phyloP scores from a whole-genome alignment of 768 basidiomycete species.

The Amanita rubescens region DNA sequence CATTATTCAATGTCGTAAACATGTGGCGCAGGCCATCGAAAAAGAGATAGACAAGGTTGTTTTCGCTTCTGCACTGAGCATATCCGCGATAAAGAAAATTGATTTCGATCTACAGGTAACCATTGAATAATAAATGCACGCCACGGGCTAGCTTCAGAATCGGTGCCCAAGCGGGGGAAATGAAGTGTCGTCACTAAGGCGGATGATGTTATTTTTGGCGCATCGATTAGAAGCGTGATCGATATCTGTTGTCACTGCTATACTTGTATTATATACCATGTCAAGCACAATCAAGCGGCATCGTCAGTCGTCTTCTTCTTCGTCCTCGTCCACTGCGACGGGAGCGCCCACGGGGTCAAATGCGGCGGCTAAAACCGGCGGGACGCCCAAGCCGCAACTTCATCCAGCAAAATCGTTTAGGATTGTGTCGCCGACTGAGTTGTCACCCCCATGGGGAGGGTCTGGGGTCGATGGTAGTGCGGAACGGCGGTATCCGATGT shows the following conservation, averaged over 20 bases:
- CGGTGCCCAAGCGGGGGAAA: too few relatives aligned
- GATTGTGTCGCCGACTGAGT: constrained; percentile 2
- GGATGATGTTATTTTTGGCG: background rate
- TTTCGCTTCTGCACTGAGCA: too few relatives aligned
- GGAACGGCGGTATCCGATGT: constrained; percentile 27
- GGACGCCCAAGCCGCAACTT: constrained; percentile 11
- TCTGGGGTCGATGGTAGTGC: background rate
- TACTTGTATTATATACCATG: background rate
- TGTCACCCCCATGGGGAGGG: constrained; percentile 1
- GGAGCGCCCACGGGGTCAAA: constrained; percentile 26
- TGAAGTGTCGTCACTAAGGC: too few relatives aligned
- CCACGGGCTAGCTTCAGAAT: too few relatives aligned
- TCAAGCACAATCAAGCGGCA: constrained; percentile 25
- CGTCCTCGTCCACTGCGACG: constrained; percentile 21
- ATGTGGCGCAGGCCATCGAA: background rate
- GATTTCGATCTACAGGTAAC: too few relatives aligned
- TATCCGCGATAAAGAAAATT: too few relatives aligned
- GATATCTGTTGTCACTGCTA: background rate
- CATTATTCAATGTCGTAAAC: background rate
- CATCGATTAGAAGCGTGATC: background rate
- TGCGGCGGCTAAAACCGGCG: constrained; percentile 24
- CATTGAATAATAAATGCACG: too few relatives aligned
- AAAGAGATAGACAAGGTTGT: background rate
- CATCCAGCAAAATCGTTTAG: constrained; percentile 8
- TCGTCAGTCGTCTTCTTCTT: constrained; percentile 29